Evolutionary conservation across 768 basidiomycete species (phyloP), one percentile per base, ranked within the genome.

Genomic region (Boletus rubropictus): DNA sequence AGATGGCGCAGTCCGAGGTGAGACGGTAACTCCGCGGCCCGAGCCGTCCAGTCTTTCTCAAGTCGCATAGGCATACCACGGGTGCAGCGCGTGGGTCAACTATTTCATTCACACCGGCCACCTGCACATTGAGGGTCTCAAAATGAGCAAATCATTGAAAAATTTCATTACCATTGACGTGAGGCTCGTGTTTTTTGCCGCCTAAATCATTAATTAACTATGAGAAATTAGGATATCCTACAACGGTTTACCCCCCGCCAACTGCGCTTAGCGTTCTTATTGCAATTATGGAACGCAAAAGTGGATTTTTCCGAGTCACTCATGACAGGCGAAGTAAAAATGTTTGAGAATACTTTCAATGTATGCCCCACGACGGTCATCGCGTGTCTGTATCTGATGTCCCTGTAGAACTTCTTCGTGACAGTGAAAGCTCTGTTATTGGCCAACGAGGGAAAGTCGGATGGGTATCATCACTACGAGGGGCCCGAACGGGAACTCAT

Each of bases 21-120:
- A 57, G 67, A 51, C 18, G 24, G 18, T 44, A 50, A 48, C 46
- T 40, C 42, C 33, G 42, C 50, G 41, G 31, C 24, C 21, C 18
- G 36, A 39, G 38, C 39, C 6, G 18, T 37, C 15, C 22, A 34
- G 20, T 42, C 21, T 21, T 51, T 44, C 50, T 50, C 39, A 46
- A 54, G 41, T 56, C 43, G 37, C 42, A 18, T 50, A 97, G 94
- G 95, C 96, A 3, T 96, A 89, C 69, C 92, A 97, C 65, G 78
- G 86, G 49, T 95, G 91, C 69, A 65, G 74, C 22, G 77, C 92
- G 53, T 99, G 96, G 96, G 94, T 98, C 56, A 97, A 96, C 63
- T 99, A 98, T 66, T 99, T 99, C 73, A 72, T 98, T 40, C 96
- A 99, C 68, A 98, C 95, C 0, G 96, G 96, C 10, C 96, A 99